Evolutionary conservation across 2,329 filamentous ascomycete species (phyloP).

Genomic region (Fusarium sp.): DNA sequence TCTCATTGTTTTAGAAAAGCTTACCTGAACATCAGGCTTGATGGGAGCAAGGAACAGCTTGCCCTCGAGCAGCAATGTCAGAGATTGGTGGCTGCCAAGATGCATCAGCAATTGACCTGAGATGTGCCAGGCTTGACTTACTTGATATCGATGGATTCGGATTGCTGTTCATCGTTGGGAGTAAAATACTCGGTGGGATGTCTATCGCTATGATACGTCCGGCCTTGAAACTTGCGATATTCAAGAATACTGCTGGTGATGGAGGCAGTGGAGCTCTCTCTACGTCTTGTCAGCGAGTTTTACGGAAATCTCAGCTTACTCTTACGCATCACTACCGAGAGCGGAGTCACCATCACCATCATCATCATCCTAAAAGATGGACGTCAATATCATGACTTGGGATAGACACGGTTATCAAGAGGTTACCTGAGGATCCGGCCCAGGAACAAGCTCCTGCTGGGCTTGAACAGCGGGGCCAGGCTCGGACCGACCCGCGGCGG

Average conservation of each 20-base stretch:
- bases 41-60: constrained; percentile 38
- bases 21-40: constrained; percentile 30
- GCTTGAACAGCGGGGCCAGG: constrained; percentile 24
- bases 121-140: not conserved
- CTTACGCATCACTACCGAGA: constrained; percentile 33
- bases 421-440: constrained; percentile 31
- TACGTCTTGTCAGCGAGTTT: constrained; percentile 11
- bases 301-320: not conserved
- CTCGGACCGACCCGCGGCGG: constrained; percentile 25
- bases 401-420: not conserved
- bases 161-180: constrained; percentile 43
- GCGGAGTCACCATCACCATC: constrained; percentile 29
- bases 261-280: constrained; percentile 41
- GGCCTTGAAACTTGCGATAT: constrained; percentile 40
- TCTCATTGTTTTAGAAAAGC: not conserved
- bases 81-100: constrained; percentile 34
- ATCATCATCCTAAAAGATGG: constrained; percentile 18
- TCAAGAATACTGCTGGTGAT: constrained; percentile 40
- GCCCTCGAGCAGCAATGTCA: constrained; percentile 32
- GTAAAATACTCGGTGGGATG: constrained; percentile 41
- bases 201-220: constrained; percentile 41
- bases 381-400: not conserved
- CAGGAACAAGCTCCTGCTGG: constrained; percentile 33
- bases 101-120: not conserved
- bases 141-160: constrained; percentile 43